A percentile compares a stretch with the other conserved stretches of the same genome.
Evolutionary conservation across 208 protist species (phyloP).

Genomic region (Wallacemonas sp.): DNA sequence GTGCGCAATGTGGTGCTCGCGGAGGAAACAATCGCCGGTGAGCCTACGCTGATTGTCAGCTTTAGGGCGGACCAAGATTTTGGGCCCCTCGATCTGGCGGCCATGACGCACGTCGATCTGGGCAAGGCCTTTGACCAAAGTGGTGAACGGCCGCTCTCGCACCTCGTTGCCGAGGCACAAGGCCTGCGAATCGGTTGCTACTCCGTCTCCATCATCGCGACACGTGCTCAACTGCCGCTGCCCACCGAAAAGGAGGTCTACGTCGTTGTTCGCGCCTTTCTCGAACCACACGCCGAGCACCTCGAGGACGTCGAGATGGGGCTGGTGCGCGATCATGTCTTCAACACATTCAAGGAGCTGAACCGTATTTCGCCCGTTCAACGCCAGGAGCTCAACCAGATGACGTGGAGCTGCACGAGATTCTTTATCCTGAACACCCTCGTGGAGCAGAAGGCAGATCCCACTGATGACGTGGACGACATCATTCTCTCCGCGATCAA

Average conservation of each 20-base stretch:
- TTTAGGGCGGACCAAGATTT: constrained; percentile 12
- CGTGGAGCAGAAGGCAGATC: constrained; percentile 13
- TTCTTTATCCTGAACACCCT: constrained; percentile 29
- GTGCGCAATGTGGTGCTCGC: constrained; percentile 3
- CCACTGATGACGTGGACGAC: constrained; percentile 8
- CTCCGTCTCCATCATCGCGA: constrained; percentile 29
- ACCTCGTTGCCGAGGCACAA: constrained; percentile 11
- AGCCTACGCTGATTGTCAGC: constrained; percentile 2
- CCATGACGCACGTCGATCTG: constrained; percentile 1
- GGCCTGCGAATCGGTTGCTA: constrained; percentile 2
- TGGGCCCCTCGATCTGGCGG: constrained; percentile 1
- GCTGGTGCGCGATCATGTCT: constrained; percentile 26
- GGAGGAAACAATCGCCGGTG: background rate
- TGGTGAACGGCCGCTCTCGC: background rate
- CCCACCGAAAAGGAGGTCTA: constrained; percentile 36
- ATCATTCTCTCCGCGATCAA: constrained; percentile 9
- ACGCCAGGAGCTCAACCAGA: constrained; percentile 24
- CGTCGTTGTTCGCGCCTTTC: constrained; percentile 19
- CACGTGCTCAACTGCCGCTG: constrained; percentile 13
- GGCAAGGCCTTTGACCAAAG: background rate
- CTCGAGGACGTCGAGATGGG: constrained; percentile 26
- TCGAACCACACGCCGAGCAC: constrained; percentile 22
- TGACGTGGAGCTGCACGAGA: constrained; percentile 36
- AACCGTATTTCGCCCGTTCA: constrained; percentile 1
- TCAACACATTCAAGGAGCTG: constrained; percentile 12